Percentiles rank a stretch among this genome's conserved stretches.
phyloP scores from a whole-genome alignment of 2,329 filamentous ascomycete genomes.

The Talaromyces verruculosus region DNA sequence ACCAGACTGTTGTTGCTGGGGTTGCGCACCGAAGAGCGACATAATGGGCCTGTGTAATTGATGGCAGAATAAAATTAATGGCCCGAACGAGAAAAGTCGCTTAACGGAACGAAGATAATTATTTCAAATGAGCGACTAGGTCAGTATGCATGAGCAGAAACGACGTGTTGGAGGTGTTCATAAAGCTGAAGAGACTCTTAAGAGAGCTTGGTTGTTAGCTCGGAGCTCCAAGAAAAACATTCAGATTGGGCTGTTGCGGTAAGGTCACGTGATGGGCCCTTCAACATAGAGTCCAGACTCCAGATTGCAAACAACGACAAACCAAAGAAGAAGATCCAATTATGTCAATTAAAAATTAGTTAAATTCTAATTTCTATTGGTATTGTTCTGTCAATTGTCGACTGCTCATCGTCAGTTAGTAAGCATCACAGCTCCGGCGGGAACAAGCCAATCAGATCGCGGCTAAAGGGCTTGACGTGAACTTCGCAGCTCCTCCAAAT shows the following conservation, averaged over 20 bases:
- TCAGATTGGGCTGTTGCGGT: not conserved
- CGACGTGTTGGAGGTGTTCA: not conserved
- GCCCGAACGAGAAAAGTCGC: not conserved
- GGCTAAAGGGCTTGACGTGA: constrained; percentile 37
- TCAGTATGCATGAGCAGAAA: constrained; percentile 8
- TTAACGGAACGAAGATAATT: not conserved
- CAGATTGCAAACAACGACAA: not conserved
- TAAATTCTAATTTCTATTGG: not conserved
- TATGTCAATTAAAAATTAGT: not conserved
- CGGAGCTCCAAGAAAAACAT: constrained; percentile 20
- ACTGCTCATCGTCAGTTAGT: constrained; percentile 16
- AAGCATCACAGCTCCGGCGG: constrained; percentile 20
- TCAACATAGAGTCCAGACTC: too few relatives aligned
- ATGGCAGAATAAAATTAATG: not conserved
- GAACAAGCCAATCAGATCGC: constrained; percentile 36
- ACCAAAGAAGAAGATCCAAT: not conserved
- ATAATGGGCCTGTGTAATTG: constrained; percentile 27
- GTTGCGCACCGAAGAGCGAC: constrained; percentile 41
- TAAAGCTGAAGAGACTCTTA: constrained; percentile 3
- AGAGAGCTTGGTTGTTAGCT: constrained; percentile 11
- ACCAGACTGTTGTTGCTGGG: constrained; percentile 28
- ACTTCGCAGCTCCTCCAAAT: constrained; percentile 28
- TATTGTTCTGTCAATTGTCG: not conserved
- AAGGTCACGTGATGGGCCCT: constrained; percentile 13
- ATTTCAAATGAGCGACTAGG: constrained; percentile 16